Evolutionary conservation across 805 yeast genomes (phyloP).

Genomic region (Candida odintsovae): DNA sequence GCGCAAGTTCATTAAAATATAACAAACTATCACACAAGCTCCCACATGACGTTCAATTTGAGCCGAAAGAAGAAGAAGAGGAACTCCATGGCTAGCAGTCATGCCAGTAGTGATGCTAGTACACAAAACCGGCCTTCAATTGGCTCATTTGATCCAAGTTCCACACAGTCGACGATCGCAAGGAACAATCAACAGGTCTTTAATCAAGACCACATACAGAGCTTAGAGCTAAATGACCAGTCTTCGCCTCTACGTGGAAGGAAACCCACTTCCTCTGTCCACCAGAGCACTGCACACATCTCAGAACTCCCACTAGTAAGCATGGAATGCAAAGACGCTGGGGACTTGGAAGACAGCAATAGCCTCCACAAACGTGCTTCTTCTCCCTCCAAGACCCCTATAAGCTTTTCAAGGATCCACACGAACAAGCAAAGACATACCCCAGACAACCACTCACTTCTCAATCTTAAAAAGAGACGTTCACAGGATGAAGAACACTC

Average conservation of each 20-base stretch:
- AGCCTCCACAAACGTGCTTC: background rate
- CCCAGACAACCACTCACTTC: background rate
- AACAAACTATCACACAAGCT: background rate
- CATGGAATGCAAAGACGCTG: background rate
- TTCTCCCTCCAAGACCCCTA: background rate
- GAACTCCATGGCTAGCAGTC: background rate
- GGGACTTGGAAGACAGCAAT: background rate
- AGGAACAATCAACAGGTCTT: background rate
- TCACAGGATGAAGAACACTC: background rate
- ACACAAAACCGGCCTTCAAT: background rate
- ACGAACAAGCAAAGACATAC: background rate
- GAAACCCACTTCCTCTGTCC: background rate
- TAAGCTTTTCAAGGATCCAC: background rate
- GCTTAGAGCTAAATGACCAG: no score
- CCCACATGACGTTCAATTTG: background rate
- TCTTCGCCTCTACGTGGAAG: background rate
- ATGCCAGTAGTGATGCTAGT: background rate
- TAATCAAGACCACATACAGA: no score
- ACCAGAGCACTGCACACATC: background rate
- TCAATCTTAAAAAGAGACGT: background rate
- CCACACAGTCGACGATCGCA: background rate
- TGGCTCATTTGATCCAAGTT: background rate
- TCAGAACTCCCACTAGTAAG: background rate
- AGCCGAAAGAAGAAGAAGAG: background rate
- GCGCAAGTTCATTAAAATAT: background rate